Conservation (phyloP, 2,329 filamentous ascomycete species). For the Pseudogymnoascus sp. region DNA sequence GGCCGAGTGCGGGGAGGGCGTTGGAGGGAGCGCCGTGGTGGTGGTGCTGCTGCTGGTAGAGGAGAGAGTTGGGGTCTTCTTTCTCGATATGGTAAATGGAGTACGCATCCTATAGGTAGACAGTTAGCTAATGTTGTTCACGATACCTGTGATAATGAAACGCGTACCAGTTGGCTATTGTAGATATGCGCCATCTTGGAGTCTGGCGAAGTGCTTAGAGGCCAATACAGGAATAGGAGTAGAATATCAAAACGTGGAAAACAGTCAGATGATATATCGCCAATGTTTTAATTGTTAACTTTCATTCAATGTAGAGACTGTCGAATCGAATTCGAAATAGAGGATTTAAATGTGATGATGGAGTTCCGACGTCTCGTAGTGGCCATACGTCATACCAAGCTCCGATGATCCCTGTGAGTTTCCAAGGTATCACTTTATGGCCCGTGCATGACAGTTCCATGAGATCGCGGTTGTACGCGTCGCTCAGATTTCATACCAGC, state of each 20-base stretch:
- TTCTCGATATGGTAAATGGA: slow-evolving; percentile 21
- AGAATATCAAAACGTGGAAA: neutral
- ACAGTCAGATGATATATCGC: neutral
- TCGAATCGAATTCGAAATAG: neutral
- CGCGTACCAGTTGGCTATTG: slow-evolving; percentile 36
- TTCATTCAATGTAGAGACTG: neutral
- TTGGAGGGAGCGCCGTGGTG: slow-evolving; percentile 19
- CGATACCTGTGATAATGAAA: neutral
- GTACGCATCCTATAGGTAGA: slow-evolving; percentile 22
- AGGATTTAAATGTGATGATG: neutral
- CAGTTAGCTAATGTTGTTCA: neutral
- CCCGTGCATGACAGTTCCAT: neutral
- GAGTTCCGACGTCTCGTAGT: neutral
- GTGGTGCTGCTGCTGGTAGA: slow-evolving; percentile 32
- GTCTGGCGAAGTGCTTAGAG: neutral
- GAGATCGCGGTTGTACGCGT: neutral
- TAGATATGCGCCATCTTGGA: slow-evolving; percentile 27
- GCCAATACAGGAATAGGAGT: neutral
- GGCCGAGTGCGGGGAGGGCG: slow-evolving; percentile 63
- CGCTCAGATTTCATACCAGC: too few relatives aligned
- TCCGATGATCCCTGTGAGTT: neutral
- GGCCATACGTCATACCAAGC: slow-evolving; percentile 3
- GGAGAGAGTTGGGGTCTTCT: slow-evolving; percentile 34
- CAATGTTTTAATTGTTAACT: neutral
- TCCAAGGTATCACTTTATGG: slow-evolving; percentile 3